Evolutionary conservation across 345 rosid species (phyloP).

Genomic region (Turnera subulata): DNA sequence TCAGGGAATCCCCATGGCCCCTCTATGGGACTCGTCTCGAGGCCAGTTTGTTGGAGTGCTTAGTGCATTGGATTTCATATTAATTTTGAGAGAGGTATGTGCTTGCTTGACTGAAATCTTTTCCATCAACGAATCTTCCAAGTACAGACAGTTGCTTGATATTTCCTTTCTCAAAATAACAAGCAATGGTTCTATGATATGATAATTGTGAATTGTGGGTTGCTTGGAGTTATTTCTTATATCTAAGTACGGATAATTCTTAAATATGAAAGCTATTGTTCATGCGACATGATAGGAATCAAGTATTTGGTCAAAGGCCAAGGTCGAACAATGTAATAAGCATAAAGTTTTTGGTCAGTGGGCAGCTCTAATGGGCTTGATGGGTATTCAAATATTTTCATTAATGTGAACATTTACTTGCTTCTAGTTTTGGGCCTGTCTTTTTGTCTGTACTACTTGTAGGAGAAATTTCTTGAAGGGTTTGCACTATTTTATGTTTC

Average conservation of each 20-base stretch:
- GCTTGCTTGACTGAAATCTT: background rate
- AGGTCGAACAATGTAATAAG: too few species aligned
- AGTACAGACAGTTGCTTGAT: background rate
- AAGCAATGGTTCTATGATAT: background rate
- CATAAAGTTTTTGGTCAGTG: too few species aligned
- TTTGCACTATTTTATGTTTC: background rate
- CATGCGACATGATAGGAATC: too few species aligned
- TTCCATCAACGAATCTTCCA: slow-evolving; percentile 8
- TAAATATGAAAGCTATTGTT: too few species aligned
- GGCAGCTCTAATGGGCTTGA: background rate
- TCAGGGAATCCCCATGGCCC: slow-evolving; percentile 33
- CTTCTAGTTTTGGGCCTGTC: too few species aligned
- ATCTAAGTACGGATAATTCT: too few species aligned
- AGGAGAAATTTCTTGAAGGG: background rate
- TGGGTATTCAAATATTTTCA: background rate
- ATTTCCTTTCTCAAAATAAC: background rate
- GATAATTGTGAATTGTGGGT: background rate
- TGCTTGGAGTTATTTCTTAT: background rate
- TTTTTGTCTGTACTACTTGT: too few species aligned
- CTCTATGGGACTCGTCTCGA: slow-evolving; percentile 27
- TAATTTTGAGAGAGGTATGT: slow-evolving; percentile 32
- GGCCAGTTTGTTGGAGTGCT: slow-evolving; percentile 35
- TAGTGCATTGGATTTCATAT: slow-evolving; percentile 29
- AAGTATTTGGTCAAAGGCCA: too few species aligned
- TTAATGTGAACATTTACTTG: background rate